Base-by-base conservation (phyloP, 2,329 filamentous ascomycete genomes). In the Fusarium setosum region DNA sequence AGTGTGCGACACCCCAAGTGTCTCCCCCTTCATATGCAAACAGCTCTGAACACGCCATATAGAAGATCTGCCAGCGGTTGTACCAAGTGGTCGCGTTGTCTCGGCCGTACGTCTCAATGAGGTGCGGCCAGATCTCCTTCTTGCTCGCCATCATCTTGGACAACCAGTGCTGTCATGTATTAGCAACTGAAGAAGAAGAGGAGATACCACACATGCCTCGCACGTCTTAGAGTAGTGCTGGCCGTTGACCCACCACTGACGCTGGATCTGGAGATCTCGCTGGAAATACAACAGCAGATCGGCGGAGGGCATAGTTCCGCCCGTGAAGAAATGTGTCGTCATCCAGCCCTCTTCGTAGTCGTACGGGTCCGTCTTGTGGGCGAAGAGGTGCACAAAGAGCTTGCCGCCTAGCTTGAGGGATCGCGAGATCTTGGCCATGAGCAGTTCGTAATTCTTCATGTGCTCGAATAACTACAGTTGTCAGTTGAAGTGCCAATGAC, bases 321-420 rank as follows among this genome's bases (percentile, higher is more conserved):
- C 90, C 0, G 88, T 90, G 77, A 92, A 92, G 81, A 92, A 92
- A 72, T 91, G 83, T 62, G 85, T 86, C 49, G 88, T 90, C 90
- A 92, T 92, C 90, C 90, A 92, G 31, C 90, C 90, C 47, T 85
- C 84, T 62, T 92, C 89, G 66, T 88, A 92, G 72, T 92, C 88
- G 72, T 92, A 92, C 0, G 90, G 88, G 13, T 86, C 89, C 11
- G 81, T 83, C 68, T 82, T 84, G 75, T 92, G 89, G 32, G 82
- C 82, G 71, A 92, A 92, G 52, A 90, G 86, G 68, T 92, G 90
- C 56, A 91, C 86, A 70, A 92, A 91, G 13, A 91, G 79, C 77
- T 91, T 90, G 5, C 90, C 90, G 2, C 82, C 81, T 0, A 87
- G 84, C 66, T 86, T 88, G 53, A 92, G 78, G 4, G 88, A 83